Evolutionary conservation across 768 basidiomycete genomes (phyloP).

Genomic region (Krasilnikovozyma curviuscula): DNA sequence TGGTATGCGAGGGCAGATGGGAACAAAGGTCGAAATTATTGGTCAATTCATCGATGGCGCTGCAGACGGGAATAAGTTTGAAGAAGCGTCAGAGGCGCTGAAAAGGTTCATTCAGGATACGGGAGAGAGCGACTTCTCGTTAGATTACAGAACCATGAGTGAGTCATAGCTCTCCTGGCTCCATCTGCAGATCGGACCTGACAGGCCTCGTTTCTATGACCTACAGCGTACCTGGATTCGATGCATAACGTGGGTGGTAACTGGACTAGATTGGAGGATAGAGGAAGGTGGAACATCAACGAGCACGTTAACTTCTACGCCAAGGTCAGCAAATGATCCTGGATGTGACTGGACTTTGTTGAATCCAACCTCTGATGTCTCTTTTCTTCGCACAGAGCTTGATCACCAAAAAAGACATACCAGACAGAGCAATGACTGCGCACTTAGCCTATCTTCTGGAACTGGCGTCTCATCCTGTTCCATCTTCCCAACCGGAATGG

Average conservation of each 20-base stretch:
- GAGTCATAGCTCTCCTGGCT: too few relatives aligned
- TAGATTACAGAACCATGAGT: background rate
- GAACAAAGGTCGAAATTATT: constrained; percentile 11
- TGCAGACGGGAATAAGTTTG: constrained; percentile 1
- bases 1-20: background rate
- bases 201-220: background rate
- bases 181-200: background rate
- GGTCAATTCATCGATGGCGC: constrained; percentile 4
- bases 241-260: constrained; percentile 11
- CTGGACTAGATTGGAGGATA: constrained; percentile 2
- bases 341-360: too few relatives aligned
- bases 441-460: constrained; percentile 6
- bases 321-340: constrained; percentile 8
- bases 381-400: background rate
- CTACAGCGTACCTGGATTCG: constrained; percentile 6
- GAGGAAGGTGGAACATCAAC: constrained; percentile 5
- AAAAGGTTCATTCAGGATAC: background rate
- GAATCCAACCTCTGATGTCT: too few relatives aligned
- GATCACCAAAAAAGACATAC: background rate
- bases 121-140: background rate
- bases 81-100: background rate
- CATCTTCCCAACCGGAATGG: constrained; percentile 10
- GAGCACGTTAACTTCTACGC: constrained; percentile 12
- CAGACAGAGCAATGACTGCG: background rate
- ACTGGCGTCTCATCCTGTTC: constrained; percentile 1